These are phyloP conservation scores for Claviceps humidiphila DNA, from an alignment of 2,329 filamentous ascomycete genomes.

Conservation along the genomic window DNA sequence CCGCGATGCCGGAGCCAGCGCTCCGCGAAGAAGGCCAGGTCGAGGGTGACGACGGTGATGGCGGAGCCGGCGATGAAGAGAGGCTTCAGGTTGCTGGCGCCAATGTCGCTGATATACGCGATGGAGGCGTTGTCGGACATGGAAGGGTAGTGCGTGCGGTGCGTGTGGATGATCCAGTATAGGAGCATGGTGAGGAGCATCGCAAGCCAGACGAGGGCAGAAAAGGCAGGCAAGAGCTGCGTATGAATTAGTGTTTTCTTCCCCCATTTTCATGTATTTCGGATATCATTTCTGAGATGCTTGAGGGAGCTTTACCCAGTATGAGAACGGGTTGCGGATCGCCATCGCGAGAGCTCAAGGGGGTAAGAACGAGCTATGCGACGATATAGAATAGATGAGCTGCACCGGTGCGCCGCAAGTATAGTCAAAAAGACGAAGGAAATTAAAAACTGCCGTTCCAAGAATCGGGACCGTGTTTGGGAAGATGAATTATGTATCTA, in stretches of 20 bases:
- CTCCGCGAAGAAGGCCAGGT: slow-evolving; percentile 68
- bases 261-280: background rate
- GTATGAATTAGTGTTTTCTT: background rate
- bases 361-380: background rate
- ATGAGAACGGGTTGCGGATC: slow-evolving; percentile 19
- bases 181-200: slow-evolving; percentile 58
- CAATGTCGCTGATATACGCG: slow-evolving; percentile 60
- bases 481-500: too few species aligned
- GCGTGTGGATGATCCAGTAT: slow-evolving; percentile 48
- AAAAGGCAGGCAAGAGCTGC: slow-evolving; percentile 55
- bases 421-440: background rate
- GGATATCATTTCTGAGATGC: too few species aligned
- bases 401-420: background rate
- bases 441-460: too few species aligned
- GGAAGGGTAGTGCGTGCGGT: slow-evolving; percentile 43
- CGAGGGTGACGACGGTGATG: slow-evolving; percentile 65
- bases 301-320: slow-evolving; percentile 22
- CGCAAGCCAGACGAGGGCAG: slow-evolving; percentile 49
- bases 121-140: slow-evolving; percentile 47
- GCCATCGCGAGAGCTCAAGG: slow-evolving; percentile 15
- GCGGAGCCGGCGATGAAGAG: slow-evolving; percentile 63
- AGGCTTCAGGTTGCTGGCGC: slow-evolving; percentile 51
- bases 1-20: slow-evolving; percentile 75
- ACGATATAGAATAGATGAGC: background rate
- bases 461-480: too few species aligned